phyloP scores from a whole-genome alignment of 1,284 basidiomycete species.

The Phellopilus nigrolimitatus region DNA sequence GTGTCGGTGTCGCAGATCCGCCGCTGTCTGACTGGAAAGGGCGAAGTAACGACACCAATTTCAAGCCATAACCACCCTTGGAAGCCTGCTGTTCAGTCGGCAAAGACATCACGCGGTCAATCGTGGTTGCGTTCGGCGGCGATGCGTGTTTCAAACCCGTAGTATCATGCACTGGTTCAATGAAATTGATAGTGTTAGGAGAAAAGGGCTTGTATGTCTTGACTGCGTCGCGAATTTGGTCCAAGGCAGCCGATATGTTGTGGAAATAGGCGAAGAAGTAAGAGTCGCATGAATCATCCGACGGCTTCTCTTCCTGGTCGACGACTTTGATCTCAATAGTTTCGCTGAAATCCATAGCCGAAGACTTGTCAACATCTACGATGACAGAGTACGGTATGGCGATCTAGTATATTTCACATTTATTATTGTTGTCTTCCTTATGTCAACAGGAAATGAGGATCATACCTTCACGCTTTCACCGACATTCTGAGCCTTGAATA shows the following conservation, averaged over 20 bases:
- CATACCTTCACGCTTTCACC: constrained; percentile 88
- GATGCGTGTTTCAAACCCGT: constrained; percentile 7
- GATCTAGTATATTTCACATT: constrained; percentile 48
- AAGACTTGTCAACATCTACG: constrained; percentile 82
- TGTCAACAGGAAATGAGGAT: constrained; percentile 1
- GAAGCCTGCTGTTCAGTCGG: constrained; percentile 2
- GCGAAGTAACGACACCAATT: constrained; percentile 13
- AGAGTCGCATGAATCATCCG: constrained; percentile 58
- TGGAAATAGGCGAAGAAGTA: constrained; percentile 94
- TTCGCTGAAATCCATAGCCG: constrained; percentile 90
- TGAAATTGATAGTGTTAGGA: not conserved
- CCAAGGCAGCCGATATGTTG: constrained; percentile 68
- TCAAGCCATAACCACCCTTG: constrained; percentile 12
- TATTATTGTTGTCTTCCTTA: not conserved
- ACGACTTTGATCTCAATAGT: constrained; percentile 90
- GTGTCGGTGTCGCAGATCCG: not conserved
- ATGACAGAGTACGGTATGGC: constrained; percentile 91
- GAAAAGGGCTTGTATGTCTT: constrained; percentile 36
- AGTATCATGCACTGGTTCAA: constrained; percentile 19
- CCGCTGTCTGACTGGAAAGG: constrained; percentile 15
- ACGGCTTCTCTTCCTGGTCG: constrained; percentile 73
- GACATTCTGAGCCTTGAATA: constrained; percentile 93
- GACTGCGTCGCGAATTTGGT: constrained; percentile 74
- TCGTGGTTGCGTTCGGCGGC: not conserved
- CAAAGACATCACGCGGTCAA: constrained; percentile 3